A percentile compares a stretch with the other conserved stretches of the same genome.
These are phyloP conservation scores for Taiozyma onychis DNA, from an alignment of 1,139 yeast species.

Conservation along the genomic window DNA sequence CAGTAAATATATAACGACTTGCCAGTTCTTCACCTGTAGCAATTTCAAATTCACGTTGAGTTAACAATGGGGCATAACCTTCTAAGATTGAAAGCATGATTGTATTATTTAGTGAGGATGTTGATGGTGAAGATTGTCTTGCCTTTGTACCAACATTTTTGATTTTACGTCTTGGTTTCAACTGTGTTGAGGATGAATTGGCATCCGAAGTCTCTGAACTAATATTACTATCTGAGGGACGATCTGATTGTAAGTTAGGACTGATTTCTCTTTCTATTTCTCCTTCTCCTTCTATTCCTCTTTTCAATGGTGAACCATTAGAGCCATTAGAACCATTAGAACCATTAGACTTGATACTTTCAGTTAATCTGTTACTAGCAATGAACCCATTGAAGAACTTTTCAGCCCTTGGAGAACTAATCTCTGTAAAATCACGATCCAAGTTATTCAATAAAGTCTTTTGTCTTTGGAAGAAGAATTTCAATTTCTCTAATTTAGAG, in stretches of 20 bases:
- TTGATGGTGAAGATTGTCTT: background rate
- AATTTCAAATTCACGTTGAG: constrained; percentile 24
- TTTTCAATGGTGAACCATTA: background rate
- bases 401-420: constrained; percentile 18
- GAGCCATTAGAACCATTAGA: too few relatives aligned
- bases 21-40: constrained; percentile 24
- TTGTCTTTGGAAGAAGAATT: constrained; percentile 28
- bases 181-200: background rate
- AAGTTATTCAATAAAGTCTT: constrained; percentile 18
- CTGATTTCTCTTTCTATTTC: background rate
- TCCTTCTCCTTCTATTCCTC: background rate
- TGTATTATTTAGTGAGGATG: constrained; percentile 4
- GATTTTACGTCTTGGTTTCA: background rate
- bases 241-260: background rate
- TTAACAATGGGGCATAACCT: constrained; percentile 25
- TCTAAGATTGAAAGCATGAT: constrained; percentile 20
- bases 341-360: background rate
- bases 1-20: constrained; percentile 1
- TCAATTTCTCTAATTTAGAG: constrained; percentile 27
- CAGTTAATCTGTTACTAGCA: background rate
- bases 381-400: constrained; percentile 18
- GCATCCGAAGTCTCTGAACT: background rate
- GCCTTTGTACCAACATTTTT: background rate
- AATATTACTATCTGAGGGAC: background rate
- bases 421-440: constrained; percentile 22